Percentiles rank a stretch among this genome's conserved stretches.
Evolutionary conservation across 2,329 filamentous ascomycete species (phyloP).

Genomic region (Plenodomus tracheiphilus): DNA sequence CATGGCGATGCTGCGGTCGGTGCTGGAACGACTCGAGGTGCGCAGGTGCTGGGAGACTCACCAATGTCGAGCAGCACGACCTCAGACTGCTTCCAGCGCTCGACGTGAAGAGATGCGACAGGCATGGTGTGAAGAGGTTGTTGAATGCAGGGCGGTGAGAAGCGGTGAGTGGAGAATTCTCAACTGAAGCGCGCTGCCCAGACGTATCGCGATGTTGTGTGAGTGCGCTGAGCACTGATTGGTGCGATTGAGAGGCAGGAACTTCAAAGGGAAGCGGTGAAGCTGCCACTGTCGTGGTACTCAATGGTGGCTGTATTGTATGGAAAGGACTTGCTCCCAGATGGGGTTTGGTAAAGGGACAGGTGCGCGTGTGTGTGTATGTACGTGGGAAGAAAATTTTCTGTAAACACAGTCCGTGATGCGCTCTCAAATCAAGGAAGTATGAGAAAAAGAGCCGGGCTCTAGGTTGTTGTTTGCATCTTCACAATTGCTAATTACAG

Average conservation of each 20-base stretch:
- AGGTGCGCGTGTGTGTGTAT: no score
- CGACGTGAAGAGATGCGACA: constrained; percentile 28
- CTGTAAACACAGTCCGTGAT: no score
- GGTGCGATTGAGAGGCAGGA: constrained; percentile 26
- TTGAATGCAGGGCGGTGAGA: constrained; percentile 34
- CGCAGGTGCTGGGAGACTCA: no score
- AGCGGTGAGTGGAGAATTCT: constrained; percentile 40
- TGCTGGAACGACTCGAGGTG: constrained; percentile 19
- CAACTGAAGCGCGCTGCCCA: constrained; percentile 11
- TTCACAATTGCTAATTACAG: no score
- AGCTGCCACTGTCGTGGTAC: constrained; percentile 1
- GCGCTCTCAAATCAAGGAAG: no score
- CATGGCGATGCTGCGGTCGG: constrained; percentile 18
- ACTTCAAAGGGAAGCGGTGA: constrained; percentile 36
- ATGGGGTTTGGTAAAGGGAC: constrained; percentile 21
- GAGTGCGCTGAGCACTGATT: constrained; percentile 30
- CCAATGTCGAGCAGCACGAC: constrained; percentile 63
- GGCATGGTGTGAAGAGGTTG: constrained; percentile 27
- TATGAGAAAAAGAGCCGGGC: no score
- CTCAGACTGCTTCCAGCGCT: constrained; percentile 45
- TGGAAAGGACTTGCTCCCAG: constrained; percentile 3
- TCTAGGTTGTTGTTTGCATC: no score
- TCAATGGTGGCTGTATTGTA: background rate
- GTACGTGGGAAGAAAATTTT: no score
- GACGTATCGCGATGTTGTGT: constrained; percentile 21